These are phyloP conservation scores for Microbotryum intermedium DNA, from an alignment of 1,284 basidiomycete genomes.

Conservation along the genomic window DNA sequence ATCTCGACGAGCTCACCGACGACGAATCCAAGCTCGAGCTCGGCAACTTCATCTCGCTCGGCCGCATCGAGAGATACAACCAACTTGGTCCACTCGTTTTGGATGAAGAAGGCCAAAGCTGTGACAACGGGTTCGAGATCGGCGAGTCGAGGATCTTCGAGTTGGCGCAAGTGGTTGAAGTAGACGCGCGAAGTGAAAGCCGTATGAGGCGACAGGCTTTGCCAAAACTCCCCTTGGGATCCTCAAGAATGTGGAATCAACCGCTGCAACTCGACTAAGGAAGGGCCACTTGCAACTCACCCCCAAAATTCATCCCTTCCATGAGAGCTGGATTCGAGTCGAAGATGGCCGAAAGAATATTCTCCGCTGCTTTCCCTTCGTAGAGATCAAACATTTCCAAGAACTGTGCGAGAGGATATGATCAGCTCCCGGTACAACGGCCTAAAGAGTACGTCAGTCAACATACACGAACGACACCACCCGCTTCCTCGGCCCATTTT, in stretches of 20 bases:
- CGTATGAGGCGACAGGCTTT: conserved; percentile 63
- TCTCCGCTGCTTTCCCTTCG: conserved; percentile 54
- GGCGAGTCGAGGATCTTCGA: conserved; percentile 62
- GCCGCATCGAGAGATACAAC: conserved; percentile 40
- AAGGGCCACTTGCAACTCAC: conserved; percentile 42
- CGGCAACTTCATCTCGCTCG: conserved; percentile 48
- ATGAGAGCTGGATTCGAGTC: conserved; percentile 53
- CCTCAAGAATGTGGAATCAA: background rate
- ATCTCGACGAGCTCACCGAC: conserved; percentile 73
- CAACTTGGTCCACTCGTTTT: conserved; percentile 42
- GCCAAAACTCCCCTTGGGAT: conserved; percentile 63
- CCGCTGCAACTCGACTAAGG: background rate
- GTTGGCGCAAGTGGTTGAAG: conserved; percentile 58
- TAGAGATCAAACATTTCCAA: conserved; percentile 57
- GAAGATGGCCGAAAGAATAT: conserved; percentile 58
- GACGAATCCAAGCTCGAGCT: conserved; percentile 61
- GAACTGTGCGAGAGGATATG: conserved; percentile 44
- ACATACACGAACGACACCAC: conserved; percentile 1
- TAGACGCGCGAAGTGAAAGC: conserved; percentile 78
- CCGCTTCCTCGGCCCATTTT: conserved; percentile 49
- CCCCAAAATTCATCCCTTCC: conserved; percentile 61
- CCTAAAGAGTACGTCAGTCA: background rate
- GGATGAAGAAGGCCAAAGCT: conserved; percentile 74
- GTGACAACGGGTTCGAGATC: conserved; percentile 78
- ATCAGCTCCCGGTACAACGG: background rate